A percentile compares a stretch with the other conserved stretches of the same genome.
Conservation (phyloP, 257 asterid genomes). For the Jaltomata sinuosa region DNA sequence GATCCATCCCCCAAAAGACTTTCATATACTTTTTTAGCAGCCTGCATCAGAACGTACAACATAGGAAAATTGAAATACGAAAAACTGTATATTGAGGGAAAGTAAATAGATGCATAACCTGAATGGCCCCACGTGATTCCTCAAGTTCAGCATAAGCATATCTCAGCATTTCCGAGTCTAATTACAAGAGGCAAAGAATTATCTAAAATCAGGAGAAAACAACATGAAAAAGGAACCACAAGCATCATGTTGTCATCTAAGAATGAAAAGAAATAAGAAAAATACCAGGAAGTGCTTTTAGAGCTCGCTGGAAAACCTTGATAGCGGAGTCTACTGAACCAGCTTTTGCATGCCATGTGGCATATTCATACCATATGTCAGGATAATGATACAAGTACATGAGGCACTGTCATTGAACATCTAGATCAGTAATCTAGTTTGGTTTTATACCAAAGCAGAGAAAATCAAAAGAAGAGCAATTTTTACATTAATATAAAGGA, state of each 20-base stretch:
- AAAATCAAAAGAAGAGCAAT: background rate
- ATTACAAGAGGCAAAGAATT: slow-evolving; percentile 14
- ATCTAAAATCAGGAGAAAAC: background rate
- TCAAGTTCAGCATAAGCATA: slow-evolving; percentile 97
- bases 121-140: slow-evolving; percentile 84
- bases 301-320: slow-evolving; percentile 84
- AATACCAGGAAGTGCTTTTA: slow-evolving; percentile 97
- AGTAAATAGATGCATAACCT: slow-evolving; percentile 29
- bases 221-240: background rate
- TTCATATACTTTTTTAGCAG: slow-evolving; percentile 83
- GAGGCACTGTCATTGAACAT: slow-evolving; percentile 62
- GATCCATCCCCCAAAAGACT: slow-evolving; percentile 76
- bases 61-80: background rate
- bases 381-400: slow-evolving; percentile 96
- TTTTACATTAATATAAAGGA: background rate
- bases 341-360: slow-evolving; percentile 86
- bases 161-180: slow-evolving; percentile 87
- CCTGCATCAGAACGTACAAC: slow-evolving; percentile 30
- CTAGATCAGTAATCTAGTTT: slow-evolving; percentile 12
- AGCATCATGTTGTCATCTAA: slow-evolving; percentile 1
- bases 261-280: background rate
- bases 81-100: background rate
- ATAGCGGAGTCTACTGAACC: slow-evolving; percentile 79
- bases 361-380: slow-evolving; percentile 95
- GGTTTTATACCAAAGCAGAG: background rate